Evolutionary conservation across 306 rosid genomes (phyloP).

Genomic region (Cucurbita pepo): DNA sequence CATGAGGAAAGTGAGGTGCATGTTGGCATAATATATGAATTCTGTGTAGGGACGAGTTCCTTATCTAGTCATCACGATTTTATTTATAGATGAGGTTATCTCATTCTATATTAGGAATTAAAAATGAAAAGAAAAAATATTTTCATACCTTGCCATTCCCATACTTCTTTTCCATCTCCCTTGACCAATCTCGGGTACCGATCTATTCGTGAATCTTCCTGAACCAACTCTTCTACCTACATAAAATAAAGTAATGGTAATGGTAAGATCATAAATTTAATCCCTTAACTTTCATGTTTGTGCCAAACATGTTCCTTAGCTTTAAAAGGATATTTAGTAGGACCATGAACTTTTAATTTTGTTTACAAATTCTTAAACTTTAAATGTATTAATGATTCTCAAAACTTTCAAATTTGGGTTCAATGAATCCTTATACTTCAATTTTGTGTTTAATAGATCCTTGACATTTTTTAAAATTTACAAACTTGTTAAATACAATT

Average conservation of each 20-base stretch:
- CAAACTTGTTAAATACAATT: no score
- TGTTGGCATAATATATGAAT: neutral
- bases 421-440: no score
- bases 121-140: neutral
- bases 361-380: no score
- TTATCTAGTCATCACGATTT: neutral
- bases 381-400: no score
- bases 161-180: conserved; percentile 82
- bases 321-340: no score
- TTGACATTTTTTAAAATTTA: no score
- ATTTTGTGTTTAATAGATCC: no score
- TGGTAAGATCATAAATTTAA: neutral
- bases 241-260: neutral
- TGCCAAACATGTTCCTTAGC: no score
- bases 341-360: no score
- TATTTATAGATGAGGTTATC: neutral
- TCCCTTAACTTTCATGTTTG: neutral
- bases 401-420: no score
- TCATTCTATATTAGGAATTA: neutral
- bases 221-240: conserved; percentile 84
- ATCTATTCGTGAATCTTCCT: conserved; percentile 80
- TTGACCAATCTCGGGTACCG: conserved; percentile 75
- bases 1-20: neutral
- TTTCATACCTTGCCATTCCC: conserved; percentile 76
- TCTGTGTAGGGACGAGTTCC: neutral